phyloP scores from a whole-genome alignment of 768 basidiomycete genomes.

The Phaffia tasmanica region DNA sequence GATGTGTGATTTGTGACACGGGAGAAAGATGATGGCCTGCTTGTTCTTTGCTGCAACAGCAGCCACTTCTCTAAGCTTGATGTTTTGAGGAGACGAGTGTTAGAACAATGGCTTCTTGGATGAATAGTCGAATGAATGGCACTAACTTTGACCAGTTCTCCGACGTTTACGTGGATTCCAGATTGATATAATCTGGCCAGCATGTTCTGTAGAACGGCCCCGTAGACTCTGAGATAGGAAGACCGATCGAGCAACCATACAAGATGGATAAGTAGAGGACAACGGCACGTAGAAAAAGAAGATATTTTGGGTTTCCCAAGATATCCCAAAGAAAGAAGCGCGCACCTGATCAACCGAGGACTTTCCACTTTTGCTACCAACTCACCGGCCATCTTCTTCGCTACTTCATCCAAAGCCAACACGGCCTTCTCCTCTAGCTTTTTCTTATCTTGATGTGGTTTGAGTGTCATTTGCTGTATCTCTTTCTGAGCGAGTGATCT shows the following conservation, averaged over 20 bases:
- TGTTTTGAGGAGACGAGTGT: background rate
- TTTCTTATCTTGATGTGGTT: background rate
- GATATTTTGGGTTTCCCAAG: background rate
- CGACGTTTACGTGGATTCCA: conserved; percentile 8
- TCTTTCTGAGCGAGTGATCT: conserved; percentile 6
- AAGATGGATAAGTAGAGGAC: background rate
- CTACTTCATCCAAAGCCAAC: conserved; percentile 1
- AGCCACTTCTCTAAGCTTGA: conserved; percentile 28
- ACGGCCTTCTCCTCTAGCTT: background rate
- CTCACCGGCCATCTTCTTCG: conserved; percentile 6
- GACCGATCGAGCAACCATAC: background rate
- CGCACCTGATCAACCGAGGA: conserved; percentile 11
- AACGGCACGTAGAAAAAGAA: too few species aligned
- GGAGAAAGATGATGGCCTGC: conserved; percentile 30
- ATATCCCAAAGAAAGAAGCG: background rate
- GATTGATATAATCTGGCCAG: conserved; percentile 14
- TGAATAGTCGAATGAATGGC: background rate
- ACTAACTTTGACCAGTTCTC: conserved; percentile 1
- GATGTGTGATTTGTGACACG: conserved; percentile 31
- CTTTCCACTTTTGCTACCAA: conserved; percentile 16
- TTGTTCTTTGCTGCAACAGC: conserved; percentile 23
- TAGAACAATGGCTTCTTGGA: background rate
- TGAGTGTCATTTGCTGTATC: background rate
- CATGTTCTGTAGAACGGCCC: conserved; percentile 12
- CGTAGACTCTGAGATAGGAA: conserved; percentile 5